Conservation (phyloP, 768 basidiomycete genomes). For the Lentinula boryana region DNA sequence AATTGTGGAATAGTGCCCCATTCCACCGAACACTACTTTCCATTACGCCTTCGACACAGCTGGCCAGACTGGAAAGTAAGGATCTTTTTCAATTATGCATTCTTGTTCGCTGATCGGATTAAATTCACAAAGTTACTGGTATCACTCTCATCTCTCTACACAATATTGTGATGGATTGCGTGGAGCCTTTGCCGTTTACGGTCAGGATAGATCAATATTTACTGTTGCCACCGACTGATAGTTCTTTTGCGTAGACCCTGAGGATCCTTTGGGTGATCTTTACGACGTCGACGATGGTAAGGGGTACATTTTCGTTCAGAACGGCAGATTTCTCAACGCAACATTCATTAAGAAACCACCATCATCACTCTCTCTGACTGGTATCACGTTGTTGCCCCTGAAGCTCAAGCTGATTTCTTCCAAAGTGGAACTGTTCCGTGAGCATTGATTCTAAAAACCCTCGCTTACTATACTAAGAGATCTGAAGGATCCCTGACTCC, state of each 20-base stretch:
- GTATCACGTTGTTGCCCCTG: slow-evolving; percentile 17
- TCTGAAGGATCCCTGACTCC: slow-evolving; percentile 12
- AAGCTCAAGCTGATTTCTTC: background rate
- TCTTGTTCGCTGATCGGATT: background rate
- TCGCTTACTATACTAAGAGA: background rate
- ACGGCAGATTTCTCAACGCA: too few relatives aligned
- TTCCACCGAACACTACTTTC: slow-evolving; percentile 21
- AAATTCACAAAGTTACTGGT: slow-evolving; percentile 13
- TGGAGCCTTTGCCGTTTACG: slow-evolving; percentile 29
- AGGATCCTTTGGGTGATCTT: slow-evolving; percentile 23
- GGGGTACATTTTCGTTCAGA: background rate
- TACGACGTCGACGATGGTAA: slow-evolving; percentile 30
- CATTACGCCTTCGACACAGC: slow-evolving; percentile 20
- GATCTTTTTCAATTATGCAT: background rate
- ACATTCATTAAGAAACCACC: slow-evolving; percentile 18
- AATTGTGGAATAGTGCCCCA: slow-evolving; percentile 18
- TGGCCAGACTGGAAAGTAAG: slow-evolving; percentile 27
- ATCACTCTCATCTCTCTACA: slow-evolving; percentile 26
- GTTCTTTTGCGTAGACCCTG: slow-evolving; percentile 18
- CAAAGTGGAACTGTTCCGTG: slow-evolving; percentile 1
- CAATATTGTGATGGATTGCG: slow-evolving; percentile 47
- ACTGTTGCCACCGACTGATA: background rate
- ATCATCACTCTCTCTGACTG: slow-evolving; percentile 33
- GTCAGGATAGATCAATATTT: background rate
- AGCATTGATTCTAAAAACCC: slow-evolving; percentile 2